Evolutionary conservation across 768 basidiomycete genomes (phyloP).

Genomic region (Leccinum incarnatum): DNA sequence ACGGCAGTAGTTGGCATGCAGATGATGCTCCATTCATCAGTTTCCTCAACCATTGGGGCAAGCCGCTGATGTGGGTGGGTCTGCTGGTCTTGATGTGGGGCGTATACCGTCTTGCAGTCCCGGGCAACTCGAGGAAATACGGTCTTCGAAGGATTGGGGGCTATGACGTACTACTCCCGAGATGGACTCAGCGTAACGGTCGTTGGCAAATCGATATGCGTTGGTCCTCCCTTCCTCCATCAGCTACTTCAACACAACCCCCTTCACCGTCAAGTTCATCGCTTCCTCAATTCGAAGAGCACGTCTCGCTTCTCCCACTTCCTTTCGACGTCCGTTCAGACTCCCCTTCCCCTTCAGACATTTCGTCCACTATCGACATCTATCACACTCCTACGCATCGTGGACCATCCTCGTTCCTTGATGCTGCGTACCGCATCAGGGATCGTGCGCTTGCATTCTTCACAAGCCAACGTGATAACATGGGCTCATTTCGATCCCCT

Average conservation of each 20-base stretch:
- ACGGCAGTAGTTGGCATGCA: slow-evolving; percentile 97
- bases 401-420: slow-evolving; percentile 41
- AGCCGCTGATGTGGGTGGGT: slow-evolving; percentile 82
- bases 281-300: slow-evolving; percentile 48
- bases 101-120: slow-evolving; percentile 52
- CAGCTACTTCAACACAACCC: slow-evolving; percentile 39
- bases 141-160: slow-evolving; percentile 61
- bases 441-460: slow-evolving; percentile 50
- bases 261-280: slow-evolving; percentile 47
- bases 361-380: slow-evolving; percentile 42
- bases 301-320: slow-evolving; percentile 57
- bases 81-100: slow-evolving; percentile 70
- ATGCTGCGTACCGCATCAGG: slow-evolving; percentile 54
- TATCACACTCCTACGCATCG: slow-evolving; percentile 41
- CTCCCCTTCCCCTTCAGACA: slow-evolving; percentile 55
- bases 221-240: slow-evolving; percentile 49
- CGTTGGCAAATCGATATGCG: slow-evolving; percentile 71
- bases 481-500: slow-evolving; percentile 44
- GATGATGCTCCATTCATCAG: slow-evolving; percentile 98
- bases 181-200: slow-evolving; percentile 66
- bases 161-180: slow-evolving; percentile 78
- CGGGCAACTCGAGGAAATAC: slow-evolving; percentile 58
- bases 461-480: slow-evolving; percentile 36
- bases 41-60: slow-evolving; percentile 89
- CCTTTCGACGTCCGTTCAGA: slow-evolving; percentile 57